phyloP scores from a whole-genome alignment of 2,329 filamentous ascomycete genomes.

The Monascus ruber region DNA sequence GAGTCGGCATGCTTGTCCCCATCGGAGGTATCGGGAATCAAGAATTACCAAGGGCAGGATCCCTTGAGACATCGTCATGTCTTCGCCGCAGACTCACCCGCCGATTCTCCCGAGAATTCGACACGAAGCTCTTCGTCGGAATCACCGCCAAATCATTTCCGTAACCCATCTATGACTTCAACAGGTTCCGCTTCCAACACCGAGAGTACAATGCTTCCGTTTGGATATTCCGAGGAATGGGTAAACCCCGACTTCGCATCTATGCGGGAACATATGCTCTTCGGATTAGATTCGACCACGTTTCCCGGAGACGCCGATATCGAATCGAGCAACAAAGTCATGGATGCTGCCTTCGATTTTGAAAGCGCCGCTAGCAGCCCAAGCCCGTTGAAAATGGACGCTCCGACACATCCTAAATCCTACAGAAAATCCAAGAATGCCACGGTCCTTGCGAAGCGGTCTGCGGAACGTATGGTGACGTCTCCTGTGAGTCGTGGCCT shows the following conservation, averaged over 20 bases:
- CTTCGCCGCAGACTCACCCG: conserved; percentile 28
- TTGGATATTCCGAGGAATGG: conserved; percentile 27
- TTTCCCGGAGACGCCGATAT: conserved; percentile 26
- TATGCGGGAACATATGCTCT: conserved; percentile 29
- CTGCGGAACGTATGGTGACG: conserved; percentile 8
- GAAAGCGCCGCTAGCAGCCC: conserved; percentile 38
- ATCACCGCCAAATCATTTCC: conserved; percentile 29
- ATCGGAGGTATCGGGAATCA: conserved; percentile 15
- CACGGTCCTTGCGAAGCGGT: conserved; percentile 12
- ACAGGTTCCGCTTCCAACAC: conserved; percentile 29
- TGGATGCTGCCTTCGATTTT: conserved; percentile 39
- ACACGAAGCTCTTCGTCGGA: conserved; percentile 33
- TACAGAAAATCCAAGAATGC: conserved; percentile 16
- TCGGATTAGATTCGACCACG: conserved; percentile 24
- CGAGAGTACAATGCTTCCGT: conserved; percentile 23
- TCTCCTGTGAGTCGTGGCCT: conserved; percentile 18
- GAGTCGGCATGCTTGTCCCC: conserved; percentile 20
- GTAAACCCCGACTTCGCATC: conserved; percentile 24
- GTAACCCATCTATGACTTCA: conserved; percentile 30
- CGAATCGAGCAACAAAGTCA: conserved; percentile 35
- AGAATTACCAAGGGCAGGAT: conserved; percentile 21
- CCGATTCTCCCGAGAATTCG: conserved; percentile 34
- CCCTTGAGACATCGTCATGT: conserved; percentile 22
- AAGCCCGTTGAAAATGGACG: conserved; percentile 26
- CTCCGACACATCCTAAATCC: conserved; percentile 11